These are phyloP conservation scores for Favolaschia claudopus DNA, from an alignment of 768 basidiomycete species.

Conservation along the genomic window DNA sequence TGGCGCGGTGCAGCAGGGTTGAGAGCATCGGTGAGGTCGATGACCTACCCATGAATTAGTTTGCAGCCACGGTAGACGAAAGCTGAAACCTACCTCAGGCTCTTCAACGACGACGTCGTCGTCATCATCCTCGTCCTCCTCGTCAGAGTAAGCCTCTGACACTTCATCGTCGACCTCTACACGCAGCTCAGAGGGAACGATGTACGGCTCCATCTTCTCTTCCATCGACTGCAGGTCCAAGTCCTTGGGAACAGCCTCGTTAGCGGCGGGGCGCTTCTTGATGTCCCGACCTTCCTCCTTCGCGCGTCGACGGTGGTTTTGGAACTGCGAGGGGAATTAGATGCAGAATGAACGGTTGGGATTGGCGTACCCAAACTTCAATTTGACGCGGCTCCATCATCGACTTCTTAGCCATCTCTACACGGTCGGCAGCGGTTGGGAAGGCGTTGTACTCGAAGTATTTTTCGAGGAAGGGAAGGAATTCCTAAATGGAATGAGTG, in stretches of 20 bases:
- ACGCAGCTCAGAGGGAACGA: conserved; percentile 29
- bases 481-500: conserved; percentile 45
- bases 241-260: conserved; percentile 29
- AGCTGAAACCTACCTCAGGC: conserved; percentile 11
- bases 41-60: conserved; percentile 3
- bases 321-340: conserved; percentile 47
- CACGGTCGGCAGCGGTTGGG: conserved; percentile 50
- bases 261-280: conserved; percentile 24
- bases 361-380: conserved; percentile 57
- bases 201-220: conserved; percentile 33
- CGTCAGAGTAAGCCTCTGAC: conserved; percentile 23
- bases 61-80: no score
- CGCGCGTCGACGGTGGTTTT: conserved; percentile 57
- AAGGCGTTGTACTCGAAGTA: conserved; percentile 59
- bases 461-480: conserved; percentile 50
- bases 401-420: conserved; percentile 48
- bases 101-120: conserved; percentile 10
- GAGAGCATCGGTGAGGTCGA: conserved; percentile 17
- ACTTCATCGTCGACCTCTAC: conserved; percentile 11
- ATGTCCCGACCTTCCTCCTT: conserved; percentile 38
- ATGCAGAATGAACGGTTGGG: neutral
- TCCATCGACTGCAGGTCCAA: conserved; percentile 35
- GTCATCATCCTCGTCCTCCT: conserved; percentile 20
- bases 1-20: conserved; percentile 25
- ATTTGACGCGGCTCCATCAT: conserved; percentile 56